phyloP scores from a whole-genome alignment of 2,329 filamentous ascomycete genomes.

The Lasiodiplodia sp. region DNA sequence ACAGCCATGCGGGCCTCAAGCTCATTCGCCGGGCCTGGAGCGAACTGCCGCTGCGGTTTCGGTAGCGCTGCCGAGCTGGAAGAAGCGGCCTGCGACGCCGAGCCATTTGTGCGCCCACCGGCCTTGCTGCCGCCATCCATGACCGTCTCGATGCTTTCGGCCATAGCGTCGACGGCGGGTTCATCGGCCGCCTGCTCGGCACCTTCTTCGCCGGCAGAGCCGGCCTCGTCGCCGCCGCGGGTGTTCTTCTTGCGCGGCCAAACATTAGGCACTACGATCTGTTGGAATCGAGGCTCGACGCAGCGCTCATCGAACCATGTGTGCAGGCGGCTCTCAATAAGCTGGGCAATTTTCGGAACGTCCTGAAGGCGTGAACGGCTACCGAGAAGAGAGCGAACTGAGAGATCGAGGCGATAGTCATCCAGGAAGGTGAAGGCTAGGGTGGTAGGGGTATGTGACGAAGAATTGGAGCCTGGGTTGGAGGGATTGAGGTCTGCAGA shows the following conservation, averaged over 20 bases:
- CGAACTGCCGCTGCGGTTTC: constrained; percentile 14
- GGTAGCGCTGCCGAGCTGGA: constrained; percentile 19
- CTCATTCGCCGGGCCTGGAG: constrained; percentile 29
- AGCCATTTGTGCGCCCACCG: neutral
- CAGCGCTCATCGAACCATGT: constrained; percentile 88
- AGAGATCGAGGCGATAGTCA: constrained; percentile 85
- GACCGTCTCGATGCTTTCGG: constrained; percentile 11
- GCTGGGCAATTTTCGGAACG: constrained; percentile 85
- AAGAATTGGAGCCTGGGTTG: constrained; percentile 31
- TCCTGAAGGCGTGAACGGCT: constrained; percentile 82
- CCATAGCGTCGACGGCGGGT: neutral
- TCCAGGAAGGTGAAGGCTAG: constrained; percentile 94
- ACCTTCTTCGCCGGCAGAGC: constrained; percentile 34
- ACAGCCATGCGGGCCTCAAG: constrained; percentile 45
- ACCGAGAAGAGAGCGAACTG: constrained; percentile 79
- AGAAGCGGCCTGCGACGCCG: constrained; percentile 28
- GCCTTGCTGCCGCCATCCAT: constrained; percentile 8
- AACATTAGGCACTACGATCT: constrained; percentile 80
- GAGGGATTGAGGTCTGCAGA: constrained; percentile 47
- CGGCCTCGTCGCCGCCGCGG: constrained; percentile 67
- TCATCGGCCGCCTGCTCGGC: constrained; percentile 21
- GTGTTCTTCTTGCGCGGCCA: constrained; percentile 89
- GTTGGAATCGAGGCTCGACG: constrained; percentile 85
- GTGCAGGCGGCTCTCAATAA: constrained; percentile 81
- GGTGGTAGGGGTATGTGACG: constrained; percentile 70